Evolutionary conservation across 257 asterid species (phyloP).

Genomic region (Salvia rosmarinus): DNA sequence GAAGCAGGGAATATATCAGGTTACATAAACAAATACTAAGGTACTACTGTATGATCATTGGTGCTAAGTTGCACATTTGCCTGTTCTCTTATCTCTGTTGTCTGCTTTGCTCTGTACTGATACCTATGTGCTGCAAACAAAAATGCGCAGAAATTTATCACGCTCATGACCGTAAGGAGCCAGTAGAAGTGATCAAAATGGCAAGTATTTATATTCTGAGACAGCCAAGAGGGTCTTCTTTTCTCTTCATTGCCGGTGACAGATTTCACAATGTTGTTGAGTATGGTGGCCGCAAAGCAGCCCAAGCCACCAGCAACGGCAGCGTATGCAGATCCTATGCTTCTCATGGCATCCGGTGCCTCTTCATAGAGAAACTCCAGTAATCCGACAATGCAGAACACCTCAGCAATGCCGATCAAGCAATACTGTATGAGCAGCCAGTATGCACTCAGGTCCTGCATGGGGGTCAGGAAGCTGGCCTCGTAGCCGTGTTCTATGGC

Average conservation of each 20-base stretch:
- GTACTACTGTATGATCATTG: slow-evolving; percentile 29
- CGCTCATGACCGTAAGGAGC: slow-evolving; percentile 82
- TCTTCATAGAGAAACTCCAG: slow-evolving; percentile 91
- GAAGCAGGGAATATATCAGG: not conserved
- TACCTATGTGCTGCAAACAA: slow-evolving; percentile 75
- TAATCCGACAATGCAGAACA: slow-evolving; percentile 86
- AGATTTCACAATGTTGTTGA: slow-evolving; percentile 79
- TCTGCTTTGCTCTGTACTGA: slow-evolving; percentile 72
- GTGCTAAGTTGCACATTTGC: slow-evolving; percentile 36
- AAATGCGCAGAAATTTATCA: slow-evolving; percentile 75
- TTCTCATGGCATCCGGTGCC: slow-evolving; percentile 99
- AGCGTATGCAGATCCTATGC: slow-evolving; percentile 95
- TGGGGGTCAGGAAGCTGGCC: slow-evolving; percentile 76
- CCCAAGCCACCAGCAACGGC: slow-evolving; percentile 98
- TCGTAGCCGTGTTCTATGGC: slow-evolving; percentile 75
- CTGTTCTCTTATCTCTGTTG: slow-evolving; percentile 41
- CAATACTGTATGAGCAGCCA: slow-evolving; percentile 96
- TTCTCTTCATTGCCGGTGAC: slow-evolving; percentile 59
- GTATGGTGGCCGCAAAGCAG: slow-evolving; percentile 86
- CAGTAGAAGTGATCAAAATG: slow-evolving; percentile 83
- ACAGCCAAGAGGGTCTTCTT: slow-evolving; percentile 77
- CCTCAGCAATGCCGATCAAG: slow-evolving; percentile 96
- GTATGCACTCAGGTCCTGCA: slow-evolving; percentile 83
- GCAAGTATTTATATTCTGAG: slow-evolving; percentile 88
- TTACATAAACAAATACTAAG: slow-evolving; percentile 23